Evolutionary conservation across 192 early-diverging fungal species (phyloP).

Genomic region (Backusella parvicylindrica): DNA sequence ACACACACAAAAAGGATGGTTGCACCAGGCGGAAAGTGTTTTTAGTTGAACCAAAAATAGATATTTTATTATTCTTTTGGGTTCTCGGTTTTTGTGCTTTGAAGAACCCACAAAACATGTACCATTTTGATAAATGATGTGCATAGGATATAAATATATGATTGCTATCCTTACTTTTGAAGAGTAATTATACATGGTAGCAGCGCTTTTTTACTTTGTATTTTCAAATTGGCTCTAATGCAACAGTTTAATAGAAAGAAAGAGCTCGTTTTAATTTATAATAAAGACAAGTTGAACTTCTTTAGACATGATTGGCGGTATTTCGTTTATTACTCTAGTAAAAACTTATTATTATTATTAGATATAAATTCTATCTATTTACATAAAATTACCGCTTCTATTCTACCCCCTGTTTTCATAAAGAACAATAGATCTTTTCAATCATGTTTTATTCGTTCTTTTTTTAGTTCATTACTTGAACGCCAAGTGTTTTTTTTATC

Average conservation of each 20-base stretch:
- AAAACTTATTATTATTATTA: background rate
- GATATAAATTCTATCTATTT: background rate
- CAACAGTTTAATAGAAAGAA: too few species aligned
- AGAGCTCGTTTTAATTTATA: background rate
- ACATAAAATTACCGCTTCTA: background rate
- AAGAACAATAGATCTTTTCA: background rate
- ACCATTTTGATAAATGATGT: too few species aligned
- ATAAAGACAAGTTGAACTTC: background rate
- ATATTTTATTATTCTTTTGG: conserved; percentile 4
- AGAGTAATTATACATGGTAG: too few species aligned
- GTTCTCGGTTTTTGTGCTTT: background rate
- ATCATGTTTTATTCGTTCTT: background rate
- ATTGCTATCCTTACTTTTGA: too few species aligned
- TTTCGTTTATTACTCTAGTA: background rate
- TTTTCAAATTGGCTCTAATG: too few species aligned
- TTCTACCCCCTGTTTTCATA: background rate
- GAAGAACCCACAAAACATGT: background rate
- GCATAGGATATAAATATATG: too few species aligned
- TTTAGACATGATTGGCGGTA: background rate
- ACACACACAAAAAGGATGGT: background rate
- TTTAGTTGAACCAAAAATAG: conserved; percentile 2
- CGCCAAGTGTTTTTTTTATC: background rate
- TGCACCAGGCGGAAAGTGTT: background rate
- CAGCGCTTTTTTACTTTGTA: too few species aligned
- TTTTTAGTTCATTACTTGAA: background rate